A percentile compares a stretch with the other conserved stretches of the same genome.
These are phyloP conservation scores for Aspergillus fumigatus DNA, from an alignment of 2,329 filamentous ascomycete genomes.

Conservation along the genomic window DNA sequence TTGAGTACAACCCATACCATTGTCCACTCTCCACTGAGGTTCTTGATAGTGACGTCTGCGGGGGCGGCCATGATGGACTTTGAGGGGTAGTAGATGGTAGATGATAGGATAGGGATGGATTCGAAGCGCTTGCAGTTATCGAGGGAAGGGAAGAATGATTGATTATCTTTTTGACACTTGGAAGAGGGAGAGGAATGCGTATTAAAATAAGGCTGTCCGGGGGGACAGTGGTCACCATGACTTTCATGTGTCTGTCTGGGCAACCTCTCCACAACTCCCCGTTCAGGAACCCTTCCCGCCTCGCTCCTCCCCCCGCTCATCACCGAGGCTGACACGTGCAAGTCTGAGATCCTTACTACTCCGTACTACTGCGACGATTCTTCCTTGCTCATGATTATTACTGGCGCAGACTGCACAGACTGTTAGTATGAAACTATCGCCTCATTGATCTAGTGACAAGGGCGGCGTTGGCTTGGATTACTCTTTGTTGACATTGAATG, in stretches of 20 bases:
- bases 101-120: neutral
- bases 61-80: constrained; percentile 65
- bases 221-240: neutral
- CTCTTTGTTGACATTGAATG: too few relatives aligned
- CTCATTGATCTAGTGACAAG: neutral
- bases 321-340: constrained; percentile 4
- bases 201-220: neutral
- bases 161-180: neutral
- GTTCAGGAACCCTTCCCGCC: neutral
- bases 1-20: constrained; percentile 53
- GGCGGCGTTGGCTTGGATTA: too few relatives aligned
- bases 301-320: neutral
- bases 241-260: constrained; percentile 1
- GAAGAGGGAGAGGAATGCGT: neutral
- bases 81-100: constrained; percentile 4
- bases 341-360: neutral
- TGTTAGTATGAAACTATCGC: neutral
- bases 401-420: neutral
- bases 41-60: constrained; percentile 58
- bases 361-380: neutral
- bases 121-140: neutral
- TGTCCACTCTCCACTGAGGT: constrained; percentile 65
- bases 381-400: neutral
- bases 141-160: neutral
- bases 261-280: neutral